Conservation (phyloP, 225 moss, liverwort and hornwort species). For the Takakia lepidozioides region DNA sequence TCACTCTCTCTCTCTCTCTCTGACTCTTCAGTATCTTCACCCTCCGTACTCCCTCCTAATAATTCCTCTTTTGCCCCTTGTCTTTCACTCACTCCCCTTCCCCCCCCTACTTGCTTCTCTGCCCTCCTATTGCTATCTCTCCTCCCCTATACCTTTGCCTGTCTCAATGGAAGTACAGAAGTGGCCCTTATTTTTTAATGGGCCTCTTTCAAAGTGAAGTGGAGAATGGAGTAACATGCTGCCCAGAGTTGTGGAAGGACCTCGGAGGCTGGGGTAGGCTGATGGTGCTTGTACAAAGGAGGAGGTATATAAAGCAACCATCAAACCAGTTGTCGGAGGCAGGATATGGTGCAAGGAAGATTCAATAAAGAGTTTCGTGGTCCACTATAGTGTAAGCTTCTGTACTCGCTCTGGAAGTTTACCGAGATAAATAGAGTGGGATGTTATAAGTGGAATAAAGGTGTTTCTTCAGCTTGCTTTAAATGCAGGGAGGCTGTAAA, state of each 20-base stretch:
- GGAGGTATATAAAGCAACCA: background rate
- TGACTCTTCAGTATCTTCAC: background rate
- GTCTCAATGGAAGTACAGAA: conserved; percentile 18
- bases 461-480: conserved; percentile 4
- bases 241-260: background rate
- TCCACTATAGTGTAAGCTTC: background rate
- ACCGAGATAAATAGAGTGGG: conserved; percentile 4
- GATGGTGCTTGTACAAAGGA: background rate
- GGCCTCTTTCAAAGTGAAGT: conserved; percentile 28
- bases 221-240: conserved; percentile 16
- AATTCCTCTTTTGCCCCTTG: conserved; percentile 1
- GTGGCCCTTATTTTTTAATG: conserved; percentile 44
- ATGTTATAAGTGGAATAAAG: background rate
- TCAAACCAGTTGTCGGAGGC: background rate
- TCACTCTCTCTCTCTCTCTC: background rate
- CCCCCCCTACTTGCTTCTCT: too few species aligned
- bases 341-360: background rate
- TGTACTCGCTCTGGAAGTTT: conserved; percentile 1
- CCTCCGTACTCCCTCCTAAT: too few species aligned
- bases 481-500: conserved; percentile 7
- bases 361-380: background rate
- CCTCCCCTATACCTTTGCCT: conserved; percentile 3
- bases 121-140: too few species aligned
- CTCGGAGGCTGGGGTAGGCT: background rate
- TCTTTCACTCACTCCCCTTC: background rate